Percentiles rank a stretch among this genome's conserved stretches.
Evolutionary conservation across 2,329 filamentous ascomycete species (phyloP).

Genomic region (Claviceps africana): DNA sequence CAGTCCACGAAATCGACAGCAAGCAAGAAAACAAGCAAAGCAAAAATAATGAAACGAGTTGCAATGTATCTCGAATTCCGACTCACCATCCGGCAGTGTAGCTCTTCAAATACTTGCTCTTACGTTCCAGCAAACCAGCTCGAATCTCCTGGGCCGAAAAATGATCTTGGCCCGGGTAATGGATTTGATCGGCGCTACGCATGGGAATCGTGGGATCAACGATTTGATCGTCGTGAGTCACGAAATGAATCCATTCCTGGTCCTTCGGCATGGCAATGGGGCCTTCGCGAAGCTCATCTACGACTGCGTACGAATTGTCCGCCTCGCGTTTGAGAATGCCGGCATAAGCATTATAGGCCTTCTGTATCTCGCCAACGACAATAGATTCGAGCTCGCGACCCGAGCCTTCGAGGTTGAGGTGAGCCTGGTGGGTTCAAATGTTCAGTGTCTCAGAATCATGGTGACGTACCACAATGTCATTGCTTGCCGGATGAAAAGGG

Average conservation of each 20-base stretch:
- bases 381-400: conserved; percentile 92
- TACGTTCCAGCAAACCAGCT: conserved; percentile 83
- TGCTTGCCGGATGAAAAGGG: not conserved
- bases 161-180: conserved; percentile 83
- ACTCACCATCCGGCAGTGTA: conserved; percentile 87
- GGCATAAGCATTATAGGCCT: conserved; percentile 89
- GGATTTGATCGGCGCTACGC: conserved; percentile 65
- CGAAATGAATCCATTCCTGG: conserved; percentile 75
- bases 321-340: conserved; percentile 85
- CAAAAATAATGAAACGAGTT: not conserved
- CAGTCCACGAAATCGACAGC: not conserved
- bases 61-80: not conserved
- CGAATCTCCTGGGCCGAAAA: conserved; percentile 70
- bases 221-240: conserved; percentile 69
- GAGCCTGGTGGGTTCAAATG: conserved; percentile 44
- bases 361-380: conserved; percentile 93
- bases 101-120: conserved; percentile 97
- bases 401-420: conserved; percentile 85
- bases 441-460: not conserved
- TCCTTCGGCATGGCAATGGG: conserved; percentile 91
- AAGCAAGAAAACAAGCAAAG: not conserved
- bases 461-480: not conserved
- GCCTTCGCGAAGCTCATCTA: conserved; percentile 70
- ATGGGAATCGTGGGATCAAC: conserved; percentile 73
- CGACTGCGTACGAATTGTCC: conserved; percentile 61